Evolutionary conservation across 495 filamentous ascomycete species (phyloP).

Genomic region (Apiosordaria backusii): DNA sequence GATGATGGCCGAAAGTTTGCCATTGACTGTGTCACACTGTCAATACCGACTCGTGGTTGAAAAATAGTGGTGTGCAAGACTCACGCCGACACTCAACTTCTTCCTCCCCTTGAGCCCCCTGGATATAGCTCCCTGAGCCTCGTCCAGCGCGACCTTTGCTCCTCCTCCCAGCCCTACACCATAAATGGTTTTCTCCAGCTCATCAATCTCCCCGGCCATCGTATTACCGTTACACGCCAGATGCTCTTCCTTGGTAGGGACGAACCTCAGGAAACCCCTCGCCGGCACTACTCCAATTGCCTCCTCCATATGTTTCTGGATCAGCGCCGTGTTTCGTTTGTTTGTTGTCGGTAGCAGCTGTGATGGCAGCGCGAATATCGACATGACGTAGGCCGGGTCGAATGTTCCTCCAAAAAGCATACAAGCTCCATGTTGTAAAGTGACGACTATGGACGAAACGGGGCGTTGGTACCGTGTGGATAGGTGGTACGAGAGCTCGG

Average conservation of each 20-base stretch:
- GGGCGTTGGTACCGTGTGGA: conserved; percentile 70
- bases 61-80: background rate
- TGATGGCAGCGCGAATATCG: conserved; percentile 65
- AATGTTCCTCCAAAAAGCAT: conserved; percentile 70
- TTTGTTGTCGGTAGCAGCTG: conserved; percentile 74
- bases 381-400: conserved; percentile 77
- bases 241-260: conserved; percentile 64
- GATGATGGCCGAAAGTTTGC: conserved; percentile 19
- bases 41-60: background rate
- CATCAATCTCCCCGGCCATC: conserved; percentile 62
- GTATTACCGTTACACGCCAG: conserved; percentile 68
- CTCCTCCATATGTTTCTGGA: conserved; percentile 66
- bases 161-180: conserved; percentile 2
- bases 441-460: conserved; percentile 67
- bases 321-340: conserved; percentile 72
- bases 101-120: conserved; percentile 24
- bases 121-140: background rate
- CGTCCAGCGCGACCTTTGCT: background rate
- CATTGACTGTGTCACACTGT: conserved; percentile 20
- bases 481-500: conserved; percentile 63
- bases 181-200: conserved; percentile 41
- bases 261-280: conserved; percentile 68
- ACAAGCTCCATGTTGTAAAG: conserved; percentile 68
- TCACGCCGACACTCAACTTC: conserved; percentile 36
- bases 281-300: conserved; percentile 58